These are phyloP conservation scores for Stachybotrys elegans DNA, from an alignment of 2,329 filamentous ascomycete genomes.

Conservation along the genomic window DNA sequence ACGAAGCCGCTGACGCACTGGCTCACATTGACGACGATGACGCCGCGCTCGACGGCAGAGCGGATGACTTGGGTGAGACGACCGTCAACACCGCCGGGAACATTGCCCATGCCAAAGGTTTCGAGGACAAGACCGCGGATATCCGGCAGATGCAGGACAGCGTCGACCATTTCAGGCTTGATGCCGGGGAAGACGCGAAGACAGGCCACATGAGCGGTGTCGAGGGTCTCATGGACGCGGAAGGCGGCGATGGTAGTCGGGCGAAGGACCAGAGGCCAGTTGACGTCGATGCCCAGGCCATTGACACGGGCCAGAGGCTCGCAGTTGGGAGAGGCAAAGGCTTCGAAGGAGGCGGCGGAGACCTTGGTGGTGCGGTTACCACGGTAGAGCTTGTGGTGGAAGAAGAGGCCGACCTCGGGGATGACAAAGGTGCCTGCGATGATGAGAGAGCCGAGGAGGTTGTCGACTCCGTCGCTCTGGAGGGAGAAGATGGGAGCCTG, in stretches of 20 bases:
- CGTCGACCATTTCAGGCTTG: slow-evolving; percentile 87
- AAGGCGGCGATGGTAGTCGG: slow-evolving; percentile 72
- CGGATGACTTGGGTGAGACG: slow-evolving; percentile 73
- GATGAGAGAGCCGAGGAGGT: slow-evolving; percentile 80
- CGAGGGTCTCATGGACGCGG: slow-evolving; percentile 66
- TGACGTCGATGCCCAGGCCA: slow-evolving; percentile 72
- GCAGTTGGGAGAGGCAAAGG: slow-evolving; percentile 84
- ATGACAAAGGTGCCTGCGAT: slow-evolving; percentile 90
- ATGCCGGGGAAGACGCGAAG: slow-evolving; percentile 89
- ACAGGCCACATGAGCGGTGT: slow-evolving; percentile 86
- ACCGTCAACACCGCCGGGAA: slow-evolving; percentile 75
- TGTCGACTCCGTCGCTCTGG: slow-evolving; percentile 88
- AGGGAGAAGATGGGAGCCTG: slow-evolving; percentile 85
- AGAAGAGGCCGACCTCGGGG: slow-evolving; percentile 89
- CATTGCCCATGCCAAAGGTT: slow-evolving; percentile 90
- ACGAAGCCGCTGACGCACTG: slow-evolving; percentile 80
- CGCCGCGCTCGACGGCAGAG: slow-evolving; percentile 71
- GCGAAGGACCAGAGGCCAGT: slow-evolving; percentile 72
- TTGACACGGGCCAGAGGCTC: slow-evolving; percentile 77
- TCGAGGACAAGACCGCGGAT: slow-evolving; percentile 80
- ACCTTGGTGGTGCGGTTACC: slow-evolving; percentile 87
- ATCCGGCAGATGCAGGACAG: slow-evolving; percentile 70
- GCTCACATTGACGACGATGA: slow-evolving; percentile 85
- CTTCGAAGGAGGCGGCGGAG: slow-evolving; percentile 78
- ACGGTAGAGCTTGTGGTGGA: slow-evolving; percentile 84